A percentile compares a stretch with the other conserved stretches of the same genome.
phyloP scores from a whole-genome alignment of 306 rosid species.

The Herpetospermum pedunculosum region DNA sequence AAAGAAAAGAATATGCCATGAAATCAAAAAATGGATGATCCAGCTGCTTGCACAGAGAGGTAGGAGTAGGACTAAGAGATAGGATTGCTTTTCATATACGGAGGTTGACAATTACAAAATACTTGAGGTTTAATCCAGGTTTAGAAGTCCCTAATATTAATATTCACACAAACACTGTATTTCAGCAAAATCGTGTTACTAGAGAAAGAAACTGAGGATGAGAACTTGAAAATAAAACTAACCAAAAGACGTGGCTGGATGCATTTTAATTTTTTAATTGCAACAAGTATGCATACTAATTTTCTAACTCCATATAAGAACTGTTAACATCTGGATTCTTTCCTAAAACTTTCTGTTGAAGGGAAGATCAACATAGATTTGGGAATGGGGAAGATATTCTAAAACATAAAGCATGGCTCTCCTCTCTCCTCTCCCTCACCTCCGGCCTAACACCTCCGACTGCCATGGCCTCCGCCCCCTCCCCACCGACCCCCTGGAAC shows the following conservation, averaged over 20 bases:
- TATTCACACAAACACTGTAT: background rate
- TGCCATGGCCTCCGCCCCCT: no score
- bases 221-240: background rate
- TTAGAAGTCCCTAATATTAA: background rate
- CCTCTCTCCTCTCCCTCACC: no score
- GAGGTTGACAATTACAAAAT: background rate
- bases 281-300: background rate
- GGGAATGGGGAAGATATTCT: no score
- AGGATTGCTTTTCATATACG: background rate
- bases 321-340: background rate
- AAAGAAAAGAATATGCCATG: conserved; percentile 1
- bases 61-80: background rate
- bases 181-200: background rate
- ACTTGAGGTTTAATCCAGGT: background rate
- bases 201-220: background rate
- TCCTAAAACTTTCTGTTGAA: background rate
- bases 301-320: background rate
- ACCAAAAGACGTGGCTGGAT: background rate
- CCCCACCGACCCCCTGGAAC: no score
- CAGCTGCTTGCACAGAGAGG: background rate
- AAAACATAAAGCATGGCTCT: no score
- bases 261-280: background rate
- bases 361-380: no score
- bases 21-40: background rate
- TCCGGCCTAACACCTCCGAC: no score